Evolutionary conservation across 345 rosid genomes (phyloP).

Genomic region (Draba incana): DNA sequence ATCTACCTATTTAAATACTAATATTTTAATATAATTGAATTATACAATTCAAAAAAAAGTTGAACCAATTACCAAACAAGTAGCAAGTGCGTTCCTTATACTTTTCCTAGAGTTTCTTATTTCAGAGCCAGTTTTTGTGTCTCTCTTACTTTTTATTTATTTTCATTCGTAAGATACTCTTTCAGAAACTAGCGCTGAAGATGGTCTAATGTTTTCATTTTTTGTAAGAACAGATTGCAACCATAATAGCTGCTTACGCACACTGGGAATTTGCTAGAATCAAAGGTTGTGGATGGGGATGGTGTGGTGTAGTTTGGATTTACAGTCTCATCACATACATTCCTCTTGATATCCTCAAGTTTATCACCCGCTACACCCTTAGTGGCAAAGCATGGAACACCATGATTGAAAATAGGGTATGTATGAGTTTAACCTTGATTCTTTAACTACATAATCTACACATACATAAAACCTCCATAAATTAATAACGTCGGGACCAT

Average conservation of each 20-base stretch:
- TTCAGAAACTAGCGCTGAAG: too few species aligned
- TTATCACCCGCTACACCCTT: slow-evolving; percentile 62
- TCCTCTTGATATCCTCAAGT: slow-evolving; percentile 80
- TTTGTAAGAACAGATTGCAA: slow-evolving; percentile 58
- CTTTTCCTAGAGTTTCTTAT: too few species aligned
- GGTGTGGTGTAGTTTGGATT: slow-evolving; percentile 88
- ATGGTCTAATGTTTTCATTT: not conserved
- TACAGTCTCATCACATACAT: slow-evolving; percentile 73
- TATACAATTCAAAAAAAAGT: too few species aligned
- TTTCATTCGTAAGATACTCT: too few species aligned
- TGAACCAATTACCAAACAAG: too few species aligned
- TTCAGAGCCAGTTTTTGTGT: too few species aligned
- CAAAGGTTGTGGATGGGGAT: slow-evolving; percentile 85
- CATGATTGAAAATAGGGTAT: slow-evolving; percentile 76
- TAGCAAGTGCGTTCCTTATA: too few species aligned
- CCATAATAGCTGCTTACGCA: slow-evolving; percentile 69
- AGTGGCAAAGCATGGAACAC: slow-evolving; percentile 87
- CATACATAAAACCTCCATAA: not conserved
- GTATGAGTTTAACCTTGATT: slow-evolving; percentile 5
- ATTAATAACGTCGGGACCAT: too few species aligned
- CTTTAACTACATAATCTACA: not conserved
- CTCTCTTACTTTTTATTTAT: too few species aligned
- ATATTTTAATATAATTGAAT: too few species aligned
- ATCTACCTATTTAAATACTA: too few species aligned
- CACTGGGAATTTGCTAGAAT: slow-evolving; percentile 71